Evolutionary conservation across 495 filamentous ascomycete species (phyloP), one percentile per base, ranked within the genome.

Genomic region (Letharia columbiana): DNA sequence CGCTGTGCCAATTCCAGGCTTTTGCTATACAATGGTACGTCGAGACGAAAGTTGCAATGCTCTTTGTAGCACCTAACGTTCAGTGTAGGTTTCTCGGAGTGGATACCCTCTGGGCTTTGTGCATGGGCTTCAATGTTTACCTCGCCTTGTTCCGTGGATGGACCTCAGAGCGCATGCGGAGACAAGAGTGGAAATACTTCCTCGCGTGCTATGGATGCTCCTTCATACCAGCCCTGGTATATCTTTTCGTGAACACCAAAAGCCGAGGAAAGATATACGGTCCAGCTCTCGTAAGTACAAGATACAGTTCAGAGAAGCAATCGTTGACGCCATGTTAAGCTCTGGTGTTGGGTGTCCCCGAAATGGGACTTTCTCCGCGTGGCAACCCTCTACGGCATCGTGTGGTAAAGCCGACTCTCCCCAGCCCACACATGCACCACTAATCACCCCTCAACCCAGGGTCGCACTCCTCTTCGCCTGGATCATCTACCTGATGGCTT

Each of bases 81-180:
- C 56, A 47, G 28, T 23, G 37, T 69, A 93, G 89, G 83, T 91
- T 91, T 65, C 79, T 89, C 75, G 84, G 89, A 2, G 89, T 90
- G 5, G 91, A 95, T 77, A 87, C 90, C 4, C 78, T 87, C 52
- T 91, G 89, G 89, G 87, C 88, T 1, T 79, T 93, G 57, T 88
- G 88, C 60, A 96, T 96, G 91, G 90, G 91, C 4, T 80, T 88
- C 66, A 96, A 96, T 71, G 91, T 96, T 67, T 91, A 90, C 71
- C 77, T 95, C 28, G 93, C 90, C 20, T 92, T 96, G 70, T 94
- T 92, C 74, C 82, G 81, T 69, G 86, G 87, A 67, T 92, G 87
- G 71, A 84, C 87, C 60, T 85, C 87, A 0, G 76, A 82, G 3
- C 81, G 85, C 63, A 81, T 96, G 60, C 84, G 86, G 4, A 78